Conservation (phyloP, 2,329 filamentous ascomycete species). For the Pyricularia sp. region DNA sequence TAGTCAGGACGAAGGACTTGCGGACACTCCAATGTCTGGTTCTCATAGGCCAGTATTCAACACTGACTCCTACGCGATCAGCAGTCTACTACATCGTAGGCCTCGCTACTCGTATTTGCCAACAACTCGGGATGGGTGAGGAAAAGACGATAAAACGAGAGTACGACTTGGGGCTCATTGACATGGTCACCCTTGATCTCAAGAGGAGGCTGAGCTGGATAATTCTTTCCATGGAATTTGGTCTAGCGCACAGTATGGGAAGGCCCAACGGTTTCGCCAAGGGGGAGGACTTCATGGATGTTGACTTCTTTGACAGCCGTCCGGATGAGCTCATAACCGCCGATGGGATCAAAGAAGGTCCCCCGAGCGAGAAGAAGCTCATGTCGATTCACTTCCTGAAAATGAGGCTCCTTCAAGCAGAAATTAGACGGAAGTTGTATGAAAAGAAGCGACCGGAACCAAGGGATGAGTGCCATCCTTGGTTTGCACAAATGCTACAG, state of each 20-base stretch:
- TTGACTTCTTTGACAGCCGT: conserved; percentile 73
- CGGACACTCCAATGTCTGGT: conserved; percentile 76
- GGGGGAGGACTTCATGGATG: conserved; percentile 71
- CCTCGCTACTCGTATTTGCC: conserved; percentile 76
- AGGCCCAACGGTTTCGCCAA: conserved; percentile 80
- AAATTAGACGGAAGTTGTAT: conserved; percentile 80
- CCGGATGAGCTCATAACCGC: conserved; percentile 77
- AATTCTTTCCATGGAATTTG: conserved; percentile 79
- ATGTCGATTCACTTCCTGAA: conserved; percentile 89
- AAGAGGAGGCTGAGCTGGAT: conserved; percentile 82
- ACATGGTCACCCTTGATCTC: conserved; percentile 79
- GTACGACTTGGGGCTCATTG: conserved; percentile 37
- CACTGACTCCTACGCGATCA: conserved; percentile 83
- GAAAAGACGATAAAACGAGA: conserved; percentile 74
- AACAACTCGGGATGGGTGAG: conserved; percentile 78
- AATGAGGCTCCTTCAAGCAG: conserved; percentile 79
- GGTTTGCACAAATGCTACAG: conserved; percentile 72
- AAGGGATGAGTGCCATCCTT: conserved; percentile 70
- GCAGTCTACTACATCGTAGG: conserved; percentile 92
- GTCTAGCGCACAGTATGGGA: conserved; percentile 79
- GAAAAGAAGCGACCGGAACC: conserved; percentile 73
- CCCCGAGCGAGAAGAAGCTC: conserved; percentile 71
- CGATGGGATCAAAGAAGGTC: conserved; percentile 63
- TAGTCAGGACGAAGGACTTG: conserved; percentile 80
- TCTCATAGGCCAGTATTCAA: conserved; percentile 82